Evolutionary conservation across 495 filamentous ascomycete species (phyloP).

Genomic region (Rostrohypoxylon terebratum): DNA sequence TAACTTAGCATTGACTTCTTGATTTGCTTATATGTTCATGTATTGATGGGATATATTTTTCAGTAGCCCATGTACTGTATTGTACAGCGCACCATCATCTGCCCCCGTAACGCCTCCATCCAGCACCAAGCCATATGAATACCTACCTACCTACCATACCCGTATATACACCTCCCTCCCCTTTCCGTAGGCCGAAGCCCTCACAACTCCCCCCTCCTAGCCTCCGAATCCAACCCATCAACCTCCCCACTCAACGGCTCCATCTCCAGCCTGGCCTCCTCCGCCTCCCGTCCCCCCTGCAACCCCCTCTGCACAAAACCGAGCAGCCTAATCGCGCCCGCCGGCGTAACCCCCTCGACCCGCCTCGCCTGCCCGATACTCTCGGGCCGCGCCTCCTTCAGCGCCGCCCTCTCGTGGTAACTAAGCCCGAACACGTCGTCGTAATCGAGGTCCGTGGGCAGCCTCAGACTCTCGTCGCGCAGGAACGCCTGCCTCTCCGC

Average conservation of each 20-base stretch:
- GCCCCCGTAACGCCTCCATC: constrained; percentile 6
- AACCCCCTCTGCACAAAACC: constrained; percentile 56
- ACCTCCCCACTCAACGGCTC: constrained; percentile 49
- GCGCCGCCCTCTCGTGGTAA: constrained; percentile 76
- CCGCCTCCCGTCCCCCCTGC: constrained; percentile 1
- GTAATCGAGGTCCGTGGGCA: constrained; percentile 86
- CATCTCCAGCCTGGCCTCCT: constrained; percentile 41
- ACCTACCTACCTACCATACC: background rate
- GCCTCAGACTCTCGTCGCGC: constrained; percentile 77
- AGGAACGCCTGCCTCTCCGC: constrained; percentile 71
- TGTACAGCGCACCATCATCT: background rate
- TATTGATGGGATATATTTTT: background rate
- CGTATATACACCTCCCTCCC: background rate
- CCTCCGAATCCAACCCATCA: constrained; percentile 55
- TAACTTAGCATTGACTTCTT: no score
- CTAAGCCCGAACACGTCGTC: constrained; percentile 75
- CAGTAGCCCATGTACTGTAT: background rate
- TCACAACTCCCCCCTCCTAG: constrained; percentile 52
- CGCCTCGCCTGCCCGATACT: constrained; percentile 88
- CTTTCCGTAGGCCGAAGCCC: no score
- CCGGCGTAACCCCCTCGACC: constrained; percentile 81
- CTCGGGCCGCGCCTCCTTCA: constrained; percentile 79
- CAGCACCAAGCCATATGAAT: background rate
- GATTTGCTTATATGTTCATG: background rate
- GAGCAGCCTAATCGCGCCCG: constrained; percentile 68